Conservation (phyloP, 495 filamentous ascomycete genomes). For the Neurospora sp. region DNA sequence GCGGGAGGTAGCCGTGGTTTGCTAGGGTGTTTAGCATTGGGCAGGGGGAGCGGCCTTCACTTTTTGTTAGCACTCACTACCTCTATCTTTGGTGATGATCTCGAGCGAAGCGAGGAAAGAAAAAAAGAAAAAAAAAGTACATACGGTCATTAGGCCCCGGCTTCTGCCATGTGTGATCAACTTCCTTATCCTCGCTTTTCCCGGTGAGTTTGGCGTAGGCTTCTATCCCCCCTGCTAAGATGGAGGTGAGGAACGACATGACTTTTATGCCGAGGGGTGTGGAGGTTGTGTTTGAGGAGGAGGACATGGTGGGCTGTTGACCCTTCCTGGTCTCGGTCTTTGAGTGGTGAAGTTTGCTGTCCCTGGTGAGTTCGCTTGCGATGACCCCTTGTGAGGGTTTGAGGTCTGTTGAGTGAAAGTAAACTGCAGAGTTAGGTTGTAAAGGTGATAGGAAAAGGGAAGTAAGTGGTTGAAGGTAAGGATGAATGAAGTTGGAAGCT, state of each 20-base stretch:
- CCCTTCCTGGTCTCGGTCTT: too few species aligned
- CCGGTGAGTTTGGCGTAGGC: not conserved
- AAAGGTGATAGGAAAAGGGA: too few species aligned
- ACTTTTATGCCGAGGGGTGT: not conserved
- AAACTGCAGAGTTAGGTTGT: too few species aligned
- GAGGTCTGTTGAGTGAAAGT: too few species aligned
- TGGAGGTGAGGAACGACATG: not conserved
- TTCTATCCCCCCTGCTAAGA: not conserved
- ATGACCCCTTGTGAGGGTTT: too few species aligned
- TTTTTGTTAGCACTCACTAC: too few species aligned
- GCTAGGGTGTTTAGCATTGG: conserved; percentile 48
- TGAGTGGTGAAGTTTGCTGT: too few species aligned
- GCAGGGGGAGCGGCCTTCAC: conserved; percentile 27
- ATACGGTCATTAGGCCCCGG: conserved; percentile 7
- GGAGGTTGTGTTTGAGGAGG: not conserved
- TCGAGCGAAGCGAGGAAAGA: not conserved
- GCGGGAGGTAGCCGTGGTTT: conserved; percentile 48
- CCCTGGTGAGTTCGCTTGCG: too few species aligned
- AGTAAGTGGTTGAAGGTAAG: not conserved
- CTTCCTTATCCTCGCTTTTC: not conserved
- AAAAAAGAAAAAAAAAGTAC: not conserved
- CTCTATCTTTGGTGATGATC: not conserved
- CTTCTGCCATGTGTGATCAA: conserved; percentile 7
- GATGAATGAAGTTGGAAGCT: not conserved
- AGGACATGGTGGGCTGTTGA: not conserved